Evolutionary conservation across 2,329 filamentous ascomycete species (phyloP).

Genomic region (Aureobasidium sp.): DNA sequence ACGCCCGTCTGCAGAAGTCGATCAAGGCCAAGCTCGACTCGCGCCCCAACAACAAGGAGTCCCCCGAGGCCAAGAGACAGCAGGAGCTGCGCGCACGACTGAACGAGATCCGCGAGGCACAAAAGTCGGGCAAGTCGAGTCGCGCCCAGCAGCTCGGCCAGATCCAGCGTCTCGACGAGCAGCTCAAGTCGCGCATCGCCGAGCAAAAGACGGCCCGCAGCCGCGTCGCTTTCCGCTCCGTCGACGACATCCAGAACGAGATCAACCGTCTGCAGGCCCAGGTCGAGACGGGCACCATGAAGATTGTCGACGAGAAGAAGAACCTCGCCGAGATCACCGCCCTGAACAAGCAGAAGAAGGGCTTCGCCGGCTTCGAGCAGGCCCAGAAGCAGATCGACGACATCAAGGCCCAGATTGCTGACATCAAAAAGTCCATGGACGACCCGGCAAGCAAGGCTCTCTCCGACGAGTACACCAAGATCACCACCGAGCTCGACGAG

Average conservation of each 20-base stretch:
- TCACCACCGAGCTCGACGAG: constrained; percentile 78
- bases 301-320: constrained; percentile 96
- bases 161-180: constrained; percentile 84
- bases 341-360: constrained; percentile 83
- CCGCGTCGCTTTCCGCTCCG: constrained; percentile 75
- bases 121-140: constrained; percentile 76
- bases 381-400: constrained; percentile 84
- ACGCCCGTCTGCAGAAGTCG: constrained; percentile 52
- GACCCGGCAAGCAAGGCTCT: constrained; percentile 86
- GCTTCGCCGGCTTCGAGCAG: constrained; percentile 75
- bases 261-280: constrained; percentile 73
- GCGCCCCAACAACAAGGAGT: constrained; percentile 72
- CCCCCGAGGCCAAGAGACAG: constrained; percentile 70
- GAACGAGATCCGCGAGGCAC: constrained; percentile 75
- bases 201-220: constrained; percentile 81
- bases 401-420: constrained; percentile 76
- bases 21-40: constrained; percentile 86
- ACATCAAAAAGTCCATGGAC: constrained; percentile 80
- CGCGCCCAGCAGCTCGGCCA: constrained; percentile 73
- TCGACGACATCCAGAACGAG: constrained; percentile 77
- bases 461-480: constrained; percentile 73
- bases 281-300: constrained; percentile 84
- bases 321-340: constrained; percentile 71
- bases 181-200: constrained; percentile 71
- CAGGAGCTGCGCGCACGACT: constrained; percentile 77